Base-by-base conservation (phyloP, 1,284 basidiomycete species). In the Sporisorium sorghi region DNA sequence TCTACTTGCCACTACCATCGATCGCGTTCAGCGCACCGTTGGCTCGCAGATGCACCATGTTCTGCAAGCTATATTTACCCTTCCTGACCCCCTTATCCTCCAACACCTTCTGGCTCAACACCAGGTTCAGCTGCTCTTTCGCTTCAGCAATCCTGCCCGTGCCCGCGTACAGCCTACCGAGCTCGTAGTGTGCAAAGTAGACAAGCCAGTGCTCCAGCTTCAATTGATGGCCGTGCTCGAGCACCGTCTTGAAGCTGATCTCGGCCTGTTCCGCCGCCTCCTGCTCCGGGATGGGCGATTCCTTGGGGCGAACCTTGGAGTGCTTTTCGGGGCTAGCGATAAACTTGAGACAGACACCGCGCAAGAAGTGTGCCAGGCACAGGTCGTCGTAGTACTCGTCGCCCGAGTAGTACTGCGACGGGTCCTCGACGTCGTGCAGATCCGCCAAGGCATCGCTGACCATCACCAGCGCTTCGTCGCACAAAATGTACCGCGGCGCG, bases 131-230 rank as follows among this genome's bases (percentile, higher is more conserved):
- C 67, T 80, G 60, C 26, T 72, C 62, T 53, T 69, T 71, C 0
- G 83, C 83, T 50, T 83, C 72, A 2, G 15, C 42, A 5, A 30
- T 50, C 42, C 65, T 54, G 2, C 73, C 69, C 33, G 39, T 58
- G 1, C 57, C 59, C 11, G 81, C 77, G 61, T 80, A 78, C 52
- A 84, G 60, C 8, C 83, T 55, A 3, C 82, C 83, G 26, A 84
- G 66, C 64, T 84, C 83, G 62, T 84, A 84, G 60, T 83, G 81
- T 12, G 78, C 74, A 73, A 84, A 84, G 78, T 84, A 84, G 15
- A 81, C 65, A 24, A 84, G 61, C 68, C 81, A 84, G 69, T 83
- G 82, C 37, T 84, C 83, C 21, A 76, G 64, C 24, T 65, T 60
- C 17, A 83, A 49, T 54, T 76, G 66, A 11, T 60, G 50, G 14